Evolutionary conservation across 2,329 filamentous ascomycete genomes (phyloP), one percentile per base, ranked within the genome.

Genomic region (Aaosphaeria pasadenensis): DNA sequence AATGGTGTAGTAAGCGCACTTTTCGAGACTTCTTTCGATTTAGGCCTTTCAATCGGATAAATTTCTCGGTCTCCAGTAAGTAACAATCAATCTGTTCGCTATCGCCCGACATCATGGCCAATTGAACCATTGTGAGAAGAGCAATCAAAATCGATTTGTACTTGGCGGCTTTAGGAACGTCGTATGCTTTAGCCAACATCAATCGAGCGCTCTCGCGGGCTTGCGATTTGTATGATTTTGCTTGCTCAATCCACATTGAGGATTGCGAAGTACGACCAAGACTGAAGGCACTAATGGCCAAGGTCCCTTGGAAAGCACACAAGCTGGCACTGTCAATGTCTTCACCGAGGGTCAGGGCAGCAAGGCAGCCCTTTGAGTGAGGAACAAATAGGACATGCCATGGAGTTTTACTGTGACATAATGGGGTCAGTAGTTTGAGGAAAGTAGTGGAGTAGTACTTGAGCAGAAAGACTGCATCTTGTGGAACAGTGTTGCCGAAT

Each of bases 141-240:
- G 74, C 73, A 66, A 77, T 75, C 6, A 77, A 55, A 2, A 74
- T 65, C 5, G 73, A 70, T 28, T 74, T 76, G 46, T 77, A 77
- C 30, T 73, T 74, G 4, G 68, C 64, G 39, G 63, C 60, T 43
- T 67, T 73, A 0, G 64, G 56, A 28, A 66, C 60, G 39, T 71
- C 62, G 11, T 62, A 63, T n/a, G 69, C 67, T 5, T 73, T 53
- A 2, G 67, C 62, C 6, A 71, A 54, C 35, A 70, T 66, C 2
- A 69, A 33, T 24, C 68, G 62, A 7, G 62, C 55, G 42, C 71
- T 59, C 1, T 69, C 63, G 0, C 64, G 60, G 2, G 67, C 67
- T 44, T 63, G 49, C 24, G 56, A 45, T 13, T 66, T 57, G 45
- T 70, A 69, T 7, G 32, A 29, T 13, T 53, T 48, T 35, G 58